These are phyloP conservation scores for Diddensiella santjacobensis DNA, from an alignment of 805 yeast genomes.

Conservation along the genomic window DNA sequence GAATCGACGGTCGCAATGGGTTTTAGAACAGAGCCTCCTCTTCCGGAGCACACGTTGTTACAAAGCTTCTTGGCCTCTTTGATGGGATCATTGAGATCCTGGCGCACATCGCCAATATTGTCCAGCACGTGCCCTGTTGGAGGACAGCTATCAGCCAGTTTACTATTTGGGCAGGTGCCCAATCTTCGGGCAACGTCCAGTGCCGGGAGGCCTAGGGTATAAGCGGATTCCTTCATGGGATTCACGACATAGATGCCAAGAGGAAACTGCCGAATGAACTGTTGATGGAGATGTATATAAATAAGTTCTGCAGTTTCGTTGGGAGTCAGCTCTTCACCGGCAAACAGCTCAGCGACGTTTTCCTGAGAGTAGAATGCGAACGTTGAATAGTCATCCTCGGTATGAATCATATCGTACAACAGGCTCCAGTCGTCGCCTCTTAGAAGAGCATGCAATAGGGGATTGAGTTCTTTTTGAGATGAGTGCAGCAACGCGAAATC, in stretches of 20 bases:
- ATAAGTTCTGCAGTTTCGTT: slow-evolving; percentile 25
- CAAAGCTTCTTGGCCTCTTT: slow-evolving; percentile 11
- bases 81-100: not conserved
- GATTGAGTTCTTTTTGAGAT: slow-evolving; percentile 10
- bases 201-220: slow-evolving; percentile 19
- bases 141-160: slow-evolving; percentile 23
- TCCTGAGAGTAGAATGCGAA: slow-evolving; percentile 25
- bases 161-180: slow-evolving; percentile 23
- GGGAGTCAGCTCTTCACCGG: slow-evolving; percentile 4
- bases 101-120: not conserved
- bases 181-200: slow-evolving; percentile 21
- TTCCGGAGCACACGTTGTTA: slow-evolving; percentile 17
- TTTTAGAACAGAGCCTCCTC: slow-evolving; percentile 1
- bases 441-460: slow-evolving; percentile 10
- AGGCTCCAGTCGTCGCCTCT: slow-evolving; percentile 9
- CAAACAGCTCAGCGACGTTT: slow-evolving; percentile 17
- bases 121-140: slow-evolving; percentile 17
- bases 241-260: slow-evolving; percentile 22
- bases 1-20: slow-evolving; percentile 2
- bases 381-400: slow-evolving; percentile 5
- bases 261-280: slow-evolving; percentile 22
- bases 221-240: slow-evolving; percentile 19
- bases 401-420: slow-evolving; percentile 8
- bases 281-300: slow-evolving; percentile 28
- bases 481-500: slow-evolving; percentile 20